phyloP scores from a whole-genome alignment of 2,329 filamentous ascomycete genomes.

The Cyclaneusma minus region DNA sequence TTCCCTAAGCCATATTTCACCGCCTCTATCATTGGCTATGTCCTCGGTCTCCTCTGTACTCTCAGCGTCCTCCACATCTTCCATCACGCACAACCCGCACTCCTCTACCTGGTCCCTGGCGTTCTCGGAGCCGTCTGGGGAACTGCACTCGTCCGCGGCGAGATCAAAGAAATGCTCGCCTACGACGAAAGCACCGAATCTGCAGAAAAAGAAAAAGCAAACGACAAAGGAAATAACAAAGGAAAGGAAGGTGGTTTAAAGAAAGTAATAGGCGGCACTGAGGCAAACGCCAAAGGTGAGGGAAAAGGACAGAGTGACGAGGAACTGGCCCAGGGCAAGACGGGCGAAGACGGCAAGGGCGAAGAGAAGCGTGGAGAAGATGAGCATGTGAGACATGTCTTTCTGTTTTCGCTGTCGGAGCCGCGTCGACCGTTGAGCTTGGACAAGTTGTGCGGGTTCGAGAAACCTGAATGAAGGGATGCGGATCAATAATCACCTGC shows the following conservation, averaged over 20 bases:
- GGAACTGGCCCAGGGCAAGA: background rate
- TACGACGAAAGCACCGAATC: background rate
- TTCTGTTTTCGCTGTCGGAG: constrained; percentile 14
- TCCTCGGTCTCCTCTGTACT: constrained; percentile 62
- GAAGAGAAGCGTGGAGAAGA: constrained; percentile 3
- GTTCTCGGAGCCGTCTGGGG: constrained; percentile 63
- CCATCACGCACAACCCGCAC: constrained; percentile 72
- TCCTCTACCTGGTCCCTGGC: constrained; percentile 83
- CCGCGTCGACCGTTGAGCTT: no score
- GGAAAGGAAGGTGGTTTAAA: background rate
- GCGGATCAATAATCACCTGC: no score
- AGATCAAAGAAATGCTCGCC: constrained; percentile 27
- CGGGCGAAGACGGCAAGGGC: background rate
- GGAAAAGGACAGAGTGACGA: constrained; percentile 2
- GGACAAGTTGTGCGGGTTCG: no score
- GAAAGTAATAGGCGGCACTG: no score
- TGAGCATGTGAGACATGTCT: constrained; percentile 12
- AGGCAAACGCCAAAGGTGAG: constrained; percentile 1
- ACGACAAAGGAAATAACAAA: background rate
- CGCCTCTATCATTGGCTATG: constrained; percentile 61
- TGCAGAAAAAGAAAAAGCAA: background rate
- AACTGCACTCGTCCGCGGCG: constrained; percentile 55
- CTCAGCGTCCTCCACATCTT: constrained; percentile 63
- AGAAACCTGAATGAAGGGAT: no score
- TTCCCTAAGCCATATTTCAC: constrained; percentile 83